Percentiles rank a stretch among this genome's conserved stretches.
Evolutionary conservation across 2,329 filamentous ascomycete genomes (phyloP).

Genomic region (Pseudogymnoascus sp.): DNA sequence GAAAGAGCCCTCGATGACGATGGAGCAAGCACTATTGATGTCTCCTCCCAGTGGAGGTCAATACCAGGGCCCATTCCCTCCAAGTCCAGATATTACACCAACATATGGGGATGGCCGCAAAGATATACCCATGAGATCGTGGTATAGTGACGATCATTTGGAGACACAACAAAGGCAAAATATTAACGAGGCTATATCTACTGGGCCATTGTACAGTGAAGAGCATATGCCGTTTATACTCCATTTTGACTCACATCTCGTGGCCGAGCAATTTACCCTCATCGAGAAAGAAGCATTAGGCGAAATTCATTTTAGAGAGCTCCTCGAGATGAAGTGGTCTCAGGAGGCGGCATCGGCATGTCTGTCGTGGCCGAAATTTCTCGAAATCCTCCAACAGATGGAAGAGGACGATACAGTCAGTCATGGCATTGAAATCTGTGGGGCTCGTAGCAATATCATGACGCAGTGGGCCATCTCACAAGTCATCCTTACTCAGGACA

Average conservation of each 20-base stretch:
- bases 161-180: constrained; percentile 4
- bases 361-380: constrained; percentile 74
- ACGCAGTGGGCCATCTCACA: constrained; percentile 82
- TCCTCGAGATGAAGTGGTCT: constrained; percentile 70
- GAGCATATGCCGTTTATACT: constrained; percentile 69
- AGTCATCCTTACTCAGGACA: constrained; percentile 61
- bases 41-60: constrained; percentile 31
- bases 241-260: constrained; percentile 67
- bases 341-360: constrained; percentile 59
- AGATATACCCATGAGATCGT: not conserved
- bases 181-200: not conserved
- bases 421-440: constrained; percentile 67
- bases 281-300: constrained; percentile 81
- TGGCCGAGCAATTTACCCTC: constrained; percentile 76
- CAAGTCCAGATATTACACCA: constrained; percentile 26
- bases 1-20: constrained; percentile 39
- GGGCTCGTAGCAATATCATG: constrained; percentile 80
- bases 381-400: constrained; percentile 60
- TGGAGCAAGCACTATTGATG: constrained; percentile 39
- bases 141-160: not conserved
- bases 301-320: constrained; percentile 81
- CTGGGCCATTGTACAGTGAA: not conserved
- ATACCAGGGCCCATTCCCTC: constrained; percentile 15
- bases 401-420: constrained; percentile 1
- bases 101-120: constrained; percentile 10